Evolutionary conservation across 2,329 filamentous ascomycete species (phyloP).

Genomic region (Diplocarpon mali): DNA sequence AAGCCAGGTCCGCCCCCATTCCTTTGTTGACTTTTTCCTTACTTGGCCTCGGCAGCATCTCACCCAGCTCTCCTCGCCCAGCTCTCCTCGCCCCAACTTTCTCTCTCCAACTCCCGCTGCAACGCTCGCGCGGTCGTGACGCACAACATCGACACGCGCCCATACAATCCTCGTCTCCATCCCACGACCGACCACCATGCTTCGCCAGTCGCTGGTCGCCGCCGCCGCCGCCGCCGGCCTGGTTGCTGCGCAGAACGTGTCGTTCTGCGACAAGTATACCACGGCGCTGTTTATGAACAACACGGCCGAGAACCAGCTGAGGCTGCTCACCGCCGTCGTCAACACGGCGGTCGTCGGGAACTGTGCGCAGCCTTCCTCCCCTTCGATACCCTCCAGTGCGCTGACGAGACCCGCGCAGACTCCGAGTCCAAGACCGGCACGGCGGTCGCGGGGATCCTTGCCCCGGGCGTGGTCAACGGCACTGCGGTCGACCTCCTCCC

Average conservation of each 20-base stretch:
- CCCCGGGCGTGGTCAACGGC: slow-evolving; percentile 37
- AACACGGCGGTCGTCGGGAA: slow-evolving; percentile 56
- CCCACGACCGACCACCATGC: slow-evolving; percentile 17
- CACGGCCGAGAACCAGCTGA: slow-evolving; percentile 45
- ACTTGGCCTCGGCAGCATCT: no score
- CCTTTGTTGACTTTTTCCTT: no score
- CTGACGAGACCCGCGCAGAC: slow-evolving; percentile 27
- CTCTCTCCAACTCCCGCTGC: no score
- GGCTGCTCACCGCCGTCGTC: slow-evolving; percentile 44
- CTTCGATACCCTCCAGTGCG: neutral
- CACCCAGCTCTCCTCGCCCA: no score
- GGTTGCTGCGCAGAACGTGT: slow-evolving; percentile 33
- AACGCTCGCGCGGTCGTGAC: no score
- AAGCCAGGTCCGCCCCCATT: no score
- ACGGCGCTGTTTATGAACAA: slow-evolving; percentile 45
- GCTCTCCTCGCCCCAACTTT: no score
- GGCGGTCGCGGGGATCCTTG: slow-evolving; percentile 46
- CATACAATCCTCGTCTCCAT: no score
- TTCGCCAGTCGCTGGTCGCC: slow-evolving; percentile 17
- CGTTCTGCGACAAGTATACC: slow-evolving; percentile 54
- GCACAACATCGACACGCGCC: no score
- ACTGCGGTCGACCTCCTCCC: slow-evolving; percentile 42
- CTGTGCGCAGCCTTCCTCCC: slow-evolving; percentile 29
- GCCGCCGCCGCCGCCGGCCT: slow-evolving; percentile 7
- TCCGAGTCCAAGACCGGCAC: slow-evolving; percentile 42